phyloP scores from a whole-genome alignment of 495 filamentous ascomycete species.

The Trichoderma erinaceum region DNA sequence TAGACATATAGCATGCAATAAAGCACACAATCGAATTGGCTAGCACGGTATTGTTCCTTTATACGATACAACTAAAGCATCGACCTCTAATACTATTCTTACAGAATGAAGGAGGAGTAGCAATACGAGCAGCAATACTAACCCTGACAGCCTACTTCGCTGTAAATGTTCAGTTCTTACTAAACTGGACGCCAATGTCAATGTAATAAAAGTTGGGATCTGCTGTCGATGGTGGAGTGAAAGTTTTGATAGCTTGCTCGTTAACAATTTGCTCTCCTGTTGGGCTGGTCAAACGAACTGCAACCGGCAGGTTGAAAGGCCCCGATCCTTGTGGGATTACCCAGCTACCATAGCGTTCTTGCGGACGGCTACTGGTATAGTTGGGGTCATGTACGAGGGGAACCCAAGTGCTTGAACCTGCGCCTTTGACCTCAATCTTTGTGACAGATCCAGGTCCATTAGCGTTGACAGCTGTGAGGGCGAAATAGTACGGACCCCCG shows the following conservation, averaged over 20 bases:
- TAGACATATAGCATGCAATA: too few relatives aligned
- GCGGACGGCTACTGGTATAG: neutral
- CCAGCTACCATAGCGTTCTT: slow-evolving; percentile 11
- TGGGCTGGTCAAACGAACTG: neutral
- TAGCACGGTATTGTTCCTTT: too few relatives aligned
- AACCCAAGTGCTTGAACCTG: neutral
- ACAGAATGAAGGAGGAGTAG: too few relatives aligned
- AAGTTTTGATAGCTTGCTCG: neutral
- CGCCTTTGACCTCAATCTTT: neutral
- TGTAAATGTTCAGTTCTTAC: neutral
- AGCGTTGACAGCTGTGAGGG: neutral
- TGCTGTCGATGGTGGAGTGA: neutral
- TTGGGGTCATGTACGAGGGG: neutral
- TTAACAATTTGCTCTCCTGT: slow-evolving; percentile 5
- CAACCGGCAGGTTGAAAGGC: neutral
- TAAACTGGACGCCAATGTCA: slow-evolving; percentile 4
- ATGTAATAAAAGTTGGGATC: slow-evolving; percentile 7
- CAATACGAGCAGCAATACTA: too few relatives aligned
- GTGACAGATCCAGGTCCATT: slow-evolving; percentile 3
- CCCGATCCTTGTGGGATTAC: slow-evolving; percentile 1
- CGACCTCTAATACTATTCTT: too few relatives aligned
- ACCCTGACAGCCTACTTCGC: neutral
- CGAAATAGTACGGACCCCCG: slow-evolving; percentile 3
- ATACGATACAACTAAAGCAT: too few relatives aligned
- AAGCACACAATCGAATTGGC: too few relatives aligned